Conservation (phyloP, 768 basidiomycete genomes). For the Rhodosporidiobolus sp. region DNA sequence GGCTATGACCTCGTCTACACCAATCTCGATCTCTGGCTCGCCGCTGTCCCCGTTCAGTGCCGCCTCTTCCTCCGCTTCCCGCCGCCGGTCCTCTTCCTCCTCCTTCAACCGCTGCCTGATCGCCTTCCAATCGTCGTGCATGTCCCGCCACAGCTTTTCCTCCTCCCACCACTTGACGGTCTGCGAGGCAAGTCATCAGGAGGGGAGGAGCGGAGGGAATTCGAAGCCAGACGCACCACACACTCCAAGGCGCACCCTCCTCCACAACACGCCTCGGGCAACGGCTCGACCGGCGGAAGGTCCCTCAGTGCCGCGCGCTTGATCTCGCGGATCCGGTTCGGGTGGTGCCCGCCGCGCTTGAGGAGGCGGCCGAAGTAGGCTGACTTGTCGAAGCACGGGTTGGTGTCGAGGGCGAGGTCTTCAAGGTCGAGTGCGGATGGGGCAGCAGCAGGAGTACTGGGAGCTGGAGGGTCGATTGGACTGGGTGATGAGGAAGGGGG, state of each 20-base stretch:
- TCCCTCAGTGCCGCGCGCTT: slow-evolving; percentile 6
- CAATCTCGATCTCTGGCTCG: not conserved
- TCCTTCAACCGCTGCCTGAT: slow-evolving; percentile 20
- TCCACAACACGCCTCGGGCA: slow-evolving; percentile 19
- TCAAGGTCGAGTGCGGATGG: not conserved
- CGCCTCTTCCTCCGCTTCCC: slow-evolving; percentile 20
- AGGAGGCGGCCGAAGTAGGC: slow-evolving; percentile 19
- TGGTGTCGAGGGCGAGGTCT: not conserved
- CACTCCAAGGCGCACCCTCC: slow-evolving; percentile 23
- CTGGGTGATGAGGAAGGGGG: not conserved
- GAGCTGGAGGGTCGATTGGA: not conserved
- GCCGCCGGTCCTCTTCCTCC: slow-evolving; percentile 25
- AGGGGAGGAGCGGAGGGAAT: not conserved
- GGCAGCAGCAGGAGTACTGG: not conserved
- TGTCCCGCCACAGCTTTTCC: slow-evolving; percentile 31
- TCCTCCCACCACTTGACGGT: slow-evolving; percentile 27
- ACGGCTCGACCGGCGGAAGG: slow-evolving; percentile 20
- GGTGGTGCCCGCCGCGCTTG: not conserved
- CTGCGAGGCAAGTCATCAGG: not conserved
- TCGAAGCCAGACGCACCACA: slow-evolving; percentile 5
- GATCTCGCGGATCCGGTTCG: slow-evolving; percentile 8
- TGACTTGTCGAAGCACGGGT: slow-evolving; percentile 2
- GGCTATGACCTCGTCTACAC: not conserved
- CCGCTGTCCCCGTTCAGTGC: not conserved
- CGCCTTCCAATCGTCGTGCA: slow-evolving; percentile 20